Base-by-base conservation (phyloP, 371 early-diverging fungal species). In the Nematocida homosporus region DNA sequence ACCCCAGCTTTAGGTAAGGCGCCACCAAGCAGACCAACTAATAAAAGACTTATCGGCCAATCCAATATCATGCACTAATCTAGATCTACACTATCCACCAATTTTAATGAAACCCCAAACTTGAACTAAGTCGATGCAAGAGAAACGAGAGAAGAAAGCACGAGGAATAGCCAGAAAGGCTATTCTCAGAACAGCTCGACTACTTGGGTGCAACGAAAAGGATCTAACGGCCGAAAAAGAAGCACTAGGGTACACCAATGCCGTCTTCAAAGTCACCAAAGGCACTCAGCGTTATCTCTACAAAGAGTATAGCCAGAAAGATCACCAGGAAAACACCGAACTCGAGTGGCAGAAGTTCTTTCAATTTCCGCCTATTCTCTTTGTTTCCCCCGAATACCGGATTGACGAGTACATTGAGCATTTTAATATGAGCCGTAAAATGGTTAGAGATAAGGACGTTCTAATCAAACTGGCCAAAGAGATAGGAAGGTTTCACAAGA, bases 371-470 rank as follows among this genome's bases (percentile, higher is more conserved):
- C 47, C 44, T 25, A 30, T 68, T 3, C 69, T 68, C 20, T 29
- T 42, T 2, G 69, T 57, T 1, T 10, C 10, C 4, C 3, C 10
- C 18, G 4, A 56, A 29, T 68, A 68, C 25, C 16, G 59, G 16
- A 68, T 68, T 27, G 69, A 68, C 30, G 56, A 68, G 47, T 68
- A 68, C 42, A 57, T 68, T 20, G 57, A 68, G 6, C 56, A 68
- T 37, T 6, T 18, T 30, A 6, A 18, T 4, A 29, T 56, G 16
- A 57, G 27, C 16, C 32, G 35, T 32, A 4, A 8, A 4, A 29
- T 44, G 13, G 4, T 57, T 29, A 38, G 37, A 56, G 23, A 44
- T 3, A 40, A 56, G 48, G 41, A 55, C 5, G 23, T 57, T 8
- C 25, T 68, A 4, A 35, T 10, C 3, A 41, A n/a, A 5, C 13